Evolutionary conservation across 108 stramenopile species (phyloP), one percentile per base, ranked within the genome.

Genomic region (Pseudonitzschia multiseries): DNA sequence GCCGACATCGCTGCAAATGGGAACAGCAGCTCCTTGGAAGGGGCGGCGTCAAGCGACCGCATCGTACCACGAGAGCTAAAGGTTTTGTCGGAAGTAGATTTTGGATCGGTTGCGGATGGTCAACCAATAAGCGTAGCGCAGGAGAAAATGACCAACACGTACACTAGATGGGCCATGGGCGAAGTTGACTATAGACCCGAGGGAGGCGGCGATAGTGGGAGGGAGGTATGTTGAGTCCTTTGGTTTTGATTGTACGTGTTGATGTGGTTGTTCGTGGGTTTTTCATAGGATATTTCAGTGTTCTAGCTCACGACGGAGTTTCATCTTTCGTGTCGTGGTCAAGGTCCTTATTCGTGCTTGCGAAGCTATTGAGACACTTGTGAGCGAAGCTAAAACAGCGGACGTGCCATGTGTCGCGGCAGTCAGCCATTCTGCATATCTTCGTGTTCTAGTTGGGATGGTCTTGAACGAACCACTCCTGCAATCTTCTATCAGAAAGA

Each of bases 51-150:
- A 20, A 10, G 22, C 21, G 22, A 56, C 10, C 54, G 54, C 2
- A 2, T 63, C 66, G 22, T 27, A 62, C 41, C 65, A 64, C 74
- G 46, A 33, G 43, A 52, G 51, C 61, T 89, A 27, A 24, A 73
- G 33, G 60, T 71, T 43, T 68, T 92, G 41, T 77, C 66, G 36
- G 91, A 92, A 71, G 77, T 92, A n/a, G 91, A 92, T 65, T 92
- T 92, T 80, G 91, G 91, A 57, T 56, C 79, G 8, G 43, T 79
- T 5, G 76, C 76, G 0, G 91, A 92, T 52, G 89, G 91, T 14
- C 76, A 82, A 65, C 69, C 86, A 42, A 86, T 86, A 4, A 79
- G 75, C 1, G 43, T 32, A 18, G 84, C 65, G 12, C 75, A 81
- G 61, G 73, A 69, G 28, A 74, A 72, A 59, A 89, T 87, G 84